Evolutionary conservation across 352 stramenopile species (phyloP).

Genomic region (Pelagophyceae sp.): DNA sequence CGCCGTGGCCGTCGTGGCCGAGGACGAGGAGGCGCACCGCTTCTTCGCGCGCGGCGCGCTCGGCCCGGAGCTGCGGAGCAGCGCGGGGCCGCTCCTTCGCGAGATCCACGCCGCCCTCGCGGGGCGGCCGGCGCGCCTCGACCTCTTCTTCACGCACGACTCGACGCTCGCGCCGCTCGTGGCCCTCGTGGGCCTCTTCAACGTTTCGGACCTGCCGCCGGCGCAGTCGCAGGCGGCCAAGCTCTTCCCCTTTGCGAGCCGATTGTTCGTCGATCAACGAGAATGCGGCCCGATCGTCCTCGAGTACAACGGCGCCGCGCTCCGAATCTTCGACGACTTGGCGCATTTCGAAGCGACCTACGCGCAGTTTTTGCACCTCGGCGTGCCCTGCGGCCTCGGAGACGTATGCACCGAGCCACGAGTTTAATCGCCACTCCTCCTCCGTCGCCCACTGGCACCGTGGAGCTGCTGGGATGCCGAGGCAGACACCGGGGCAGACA

Average conservation of each 20-base stretch:
- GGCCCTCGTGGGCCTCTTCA: background rate
- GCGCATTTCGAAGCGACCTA: background rate
- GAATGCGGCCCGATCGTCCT: background rate
- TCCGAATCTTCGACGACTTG: background rate
- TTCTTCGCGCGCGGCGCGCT: no score
- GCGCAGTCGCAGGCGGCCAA: no score
- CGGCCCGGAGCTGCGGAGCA: no score
- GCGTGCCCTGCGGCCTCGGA: no score
- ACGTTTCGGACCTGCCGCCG: no score
- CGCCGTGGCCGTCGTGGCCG: background rate
- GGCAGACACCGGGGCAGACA: no score
- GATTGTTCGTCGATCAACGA: background rate
- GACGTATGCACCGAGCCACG: no score
- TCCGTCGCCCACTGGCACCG: no score
- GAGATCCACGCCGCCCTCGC: background rate
- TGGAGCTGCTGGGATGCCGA: no score
- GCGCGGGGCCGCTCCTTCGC: background rate
- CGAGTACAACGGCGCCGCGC: background rate
- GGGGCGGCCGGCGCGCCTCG: background rate
- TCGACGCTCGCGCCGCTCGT: background rate
- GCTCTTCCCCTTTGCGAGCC: background rate
- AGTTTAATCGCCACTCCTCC: no score
- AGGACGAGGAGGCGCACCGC: background rate
- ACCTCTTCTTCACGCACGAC: background rate
- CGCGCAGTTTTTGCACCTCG: no score